These are phyloP conservation scores for Megacollybia marginata DNA, from an alignment of 768 basidiomycete species.

Conservation along the genomic window DNA sequence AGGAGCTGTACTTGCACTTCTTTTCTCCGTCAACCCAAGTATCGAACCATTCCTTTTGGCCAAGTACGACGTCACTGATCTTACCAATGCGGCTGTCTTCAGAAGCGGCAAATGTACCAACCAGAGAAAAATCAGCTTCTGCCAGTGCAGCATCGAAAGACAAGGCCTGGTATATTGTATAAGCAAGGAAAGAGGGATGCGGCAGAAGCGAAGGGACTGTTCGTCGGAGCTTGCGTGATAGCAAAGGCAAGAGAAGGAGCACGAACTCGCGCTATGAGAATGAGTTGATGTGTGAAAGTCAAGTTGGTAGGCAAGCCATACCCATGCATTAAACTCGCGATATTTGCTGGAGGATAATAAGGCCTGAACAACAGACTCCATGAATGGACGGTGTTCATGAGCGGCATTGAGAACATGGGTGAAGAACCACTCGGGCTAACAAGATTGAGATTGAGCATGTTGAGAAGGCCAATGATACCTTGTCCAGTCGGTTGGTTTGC, in stretches of 20 bases:
- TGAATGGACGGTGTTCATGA: conserved; percentile 79
- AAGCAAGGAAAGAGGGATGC: conserved; percentile 82
- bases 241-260: conserved; percentile 65
- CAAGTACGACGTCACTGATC: conserved; percentile 74
- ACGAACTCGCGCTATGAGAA: conserved; percentile 72
- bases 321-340: conserved; percentile 66
- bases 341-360: conserved; percentile 61
- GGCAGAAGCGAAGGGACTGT: conserved; percentile 68
- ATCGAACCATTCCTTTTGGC: conserved; percentile 82
- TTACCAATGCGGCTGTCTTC: conserved; percentile 42
- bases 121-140: conserved; percentile 65
- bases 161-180: conserved; percentile 91
- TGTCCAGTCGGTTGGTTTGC: conserved; percentile 88
- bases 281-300: conserved; percentile 1
- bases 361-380: conserved; percentile 67
- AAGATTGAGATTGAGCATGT: background rate
- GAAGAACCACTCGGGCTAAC: conserved; percentile 95
- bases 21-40: conserved; percentile 88
- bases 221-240: conserved; percentile 67
- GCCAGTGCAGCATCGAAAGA: conserved; percentile 75
- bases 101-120: conserved; percentile 37
- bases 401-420: conserved; percentile 82
- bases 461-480: conserved; percentile 38
- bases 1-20: conserved; percentile 55
- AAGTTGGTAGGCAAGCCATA: conserved; percentile 24